A percentile compares a stretch with the other conserved stretches of the same genome.
Evolutionary conservation across 2,329 filamentous ascomycete genomes (phyloP).

Genomic region (Curvularia hawaiiensis): DNA sequence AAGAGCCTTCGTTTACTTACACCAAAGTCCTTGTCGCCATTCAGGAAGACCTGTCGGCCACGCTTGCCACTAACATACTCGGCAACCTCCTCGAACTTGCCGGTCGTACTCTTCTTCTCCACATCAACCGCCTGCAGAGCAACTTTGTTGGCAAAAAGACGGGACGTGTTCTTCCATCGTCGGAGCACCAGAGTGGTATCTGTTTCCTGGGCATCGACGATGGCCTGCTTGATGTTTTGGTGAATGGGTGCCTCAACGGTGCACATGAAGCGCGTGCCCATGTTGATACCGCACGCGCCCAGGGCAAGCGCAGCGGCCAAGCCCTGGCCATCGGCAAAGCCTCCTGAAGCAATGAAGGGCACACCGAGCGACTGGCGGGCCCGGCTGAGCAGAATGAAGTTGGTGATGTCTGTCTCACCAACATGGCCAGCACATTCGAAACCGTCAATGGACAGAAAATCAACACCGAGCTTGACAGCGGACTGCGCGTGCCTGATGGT

Average conservation of each 20-base stretch:
- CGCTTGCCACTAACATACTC: slow-evolving; percentile 88
- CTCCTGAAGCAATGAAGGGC: slow-evolving; percentile 94
- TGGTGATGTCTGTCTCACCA: slow-evolving; percentile 85
- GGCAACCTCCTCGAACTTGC: slow-evolving; percentile 88
- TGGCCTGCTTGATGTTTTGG: slow-evolving; percentile 89
- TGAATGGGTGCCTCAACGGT: slow-evolving; percentile 94
- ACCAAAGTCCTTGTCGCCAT: slow-evolving; percentile 87
- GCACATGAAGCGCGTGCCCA: slow-evolving; percentile 98
- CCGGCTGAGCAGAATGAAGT: slow-evolving; percentile 84
- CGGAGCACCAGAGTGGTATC: slow-evolving; percentile 88
- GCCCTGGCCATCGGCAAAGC: slow-evolving; percentile 93
- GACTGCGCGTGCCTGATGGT: slow-evolving; percentile 91
- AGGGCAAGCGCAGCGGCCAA: slow-evolving; percentile 88
- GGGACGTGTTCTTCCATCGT: slow-evolving; percentile 89
- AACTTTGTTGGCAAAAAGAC: slow-evolving; percentile 90
- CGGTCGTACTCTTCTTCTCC: slow-evolving; percentile 80
- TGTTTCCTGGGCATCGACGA: slow-evolving; percentile 85
- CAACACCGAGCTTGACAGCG: slow-evolving; percentile 91
- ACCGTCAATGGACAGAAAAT: slow-evolving; percentile 95
- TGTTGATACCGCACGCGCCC: slow-evolving; percentile 94
- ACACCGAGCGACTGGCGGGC: slow-evolving; percentile 83
- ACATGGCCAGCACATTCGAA: slow-evolving; percentile 96
- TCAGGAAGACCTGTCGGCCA: slow-evolving; percentile 88
- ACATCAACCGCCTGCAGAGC: slow-evolving; percentile 79
- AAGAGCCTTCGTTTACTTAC: slow-evolving; percentile 27